Conservation (phyloP, 1,284 basidiomycete genomes). For the Ceratobasidium sp. region DNA sequence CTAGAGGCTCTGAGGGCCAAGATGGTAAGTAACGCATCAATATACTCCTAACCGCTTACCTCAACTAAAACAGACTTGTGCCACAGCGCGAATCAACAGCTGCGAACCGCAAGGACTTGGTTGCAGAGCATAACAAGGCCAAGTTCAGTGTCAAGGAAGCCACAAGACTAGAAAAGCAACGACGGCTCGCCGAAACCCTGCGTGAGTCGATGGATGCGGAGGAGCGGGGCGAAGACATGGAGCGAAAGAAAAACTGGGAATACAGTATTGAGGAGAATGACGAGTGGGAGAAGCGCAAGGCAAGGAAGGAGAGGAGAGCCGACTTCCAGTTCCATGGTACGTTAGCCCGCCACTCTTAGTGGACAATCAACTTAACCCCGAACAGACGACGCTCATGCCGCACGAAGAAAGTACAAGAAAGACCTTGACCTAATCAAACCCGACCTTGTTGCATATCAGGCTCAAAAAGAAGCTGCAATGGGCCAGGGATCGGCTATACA, state of each 20-base stretch:
- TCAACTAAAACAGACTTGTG: conserved; percentile 12
- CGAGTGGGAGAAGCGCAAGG: conserved; percentile 86
- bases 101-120: conserved; percentile 81
- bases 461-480: conserved; percentile 82
- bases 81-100: conserved; percentile 72
- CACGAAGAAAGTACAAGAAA: conserved; percentile 87
- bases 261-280: conserved; percentile 95
- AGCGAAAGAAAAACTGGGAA: conserved; percentile 86
- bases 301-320: conserved; percentile 72
- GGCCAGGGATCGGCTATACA: conserved; percentile 53
- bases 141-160: conserved; percentile 77
- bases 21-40: conserved; percentile 62
- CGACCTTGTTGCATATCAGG: conserved; percentile 81
- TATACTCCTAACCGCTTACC: conserved; percentile 19
- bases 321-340: conserved; percentile 81
- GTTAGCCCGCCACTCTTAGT: conserved; percentile 44
- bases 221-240: conserved; percentile 74
- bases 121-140: conserved; percentile 78
- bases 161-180: conserved; percentile 81
- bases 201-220: conserved; percentile 85
- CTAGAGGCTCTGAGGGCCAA: conserved; percentile 73
- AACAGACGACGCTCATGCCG: conserved; percentile 86
- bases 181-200: conserved; percentile 85
- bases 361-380: not conserved
- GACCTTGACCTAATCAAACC: conserved; percentile 86